These are phyloP conservation scores for Gracilaria gracilis DNA, from an alignment of 23 red algal genomes.

Conservation along the genomic window DNA sequence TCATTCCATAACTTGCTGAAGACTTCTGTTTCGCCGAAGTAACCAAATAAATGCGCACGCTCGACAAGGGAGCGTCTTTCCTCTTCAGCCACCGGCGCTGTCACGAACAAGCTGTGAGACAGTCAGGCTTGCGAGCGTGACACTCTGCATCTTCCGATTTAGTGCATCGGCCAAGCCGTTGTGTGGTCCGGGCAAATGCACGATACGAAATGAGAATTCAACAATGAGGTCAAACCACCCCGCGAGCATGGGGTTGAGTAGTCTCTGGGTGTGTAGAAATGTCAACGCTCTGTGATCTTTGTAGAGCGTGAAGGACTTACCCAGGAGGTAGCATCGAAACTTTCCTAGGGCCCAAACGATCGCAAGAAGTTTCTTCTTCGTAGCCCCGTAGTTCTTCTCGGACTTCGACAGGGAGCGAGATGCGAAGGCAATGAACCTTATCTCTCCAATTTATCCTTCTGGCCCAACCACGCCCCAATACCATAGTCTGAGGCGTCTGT, in stretches of 20 bases:
- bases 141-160: neutral
- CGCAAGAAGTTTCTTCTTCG: slow-evolving; percentile 1
- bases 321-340: too few relatives aligned
- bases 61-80: neutral
- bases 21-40: slow-evolving; percentile 8
- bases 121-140: neutral
- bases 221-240: too few relatives aligned
- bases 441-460: neutral
- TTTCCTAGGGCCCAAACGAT: too few relatives aligned
- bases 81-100: neutral
- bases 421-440: neutral
- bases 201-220: too few relatives aligned
- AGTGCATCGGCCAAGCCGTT: slow-evolving; percentile 18
- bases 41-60: neutral
- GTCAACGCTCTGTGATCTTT: too few relatives aligned
- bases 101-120: too few relatives aligned
- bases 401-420: slow-evolving; percentile 1
- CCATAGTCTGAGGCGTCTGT: too few relatives aligned
- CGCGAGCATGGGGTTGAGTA: too few relatives aligned
- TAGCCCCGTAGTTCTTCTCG: neutral
- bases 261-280: too few relatives aligned
- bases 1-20: slow-evolving; percentile 18
- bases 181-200: too few relatives aligned
- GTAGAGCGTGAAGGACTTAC: too few relatives aligned
- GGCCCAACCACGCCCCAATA: neutral